phyloP scores from a whole-genome alignment of 257 asterid genomes.

The Primulina eburnea region DNA sequence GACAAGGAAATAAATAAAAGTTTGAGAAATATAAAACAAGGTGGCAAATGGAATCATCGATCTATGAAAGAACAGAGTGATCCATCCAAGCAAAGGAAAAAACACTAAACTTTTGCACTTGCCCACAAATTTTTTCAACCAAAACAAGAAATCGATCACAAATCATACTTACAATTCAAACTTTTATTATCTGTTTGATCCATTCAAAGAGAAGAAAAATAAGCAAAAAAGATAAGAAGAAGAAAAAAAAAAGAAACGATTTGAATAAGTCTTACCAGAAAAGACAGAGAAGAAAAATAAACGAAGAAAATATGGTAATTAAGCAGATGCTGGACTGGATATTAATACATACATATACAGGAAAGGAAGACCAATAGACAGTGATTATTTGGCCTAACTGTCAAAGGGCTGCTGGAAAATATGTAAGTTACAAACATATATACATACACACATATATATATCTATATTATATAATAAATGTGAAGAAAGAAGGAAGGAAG shows the following conservation, averaged over 20 bases:
- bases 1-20: not conserved
- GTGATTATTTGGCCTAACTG: constrained; percentile 21
- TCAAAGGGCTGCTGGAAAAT: constrained; percentile 32
- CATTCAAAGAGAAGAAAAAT: not conserved
- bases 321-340: constrained; percentile 4
- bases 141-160: not conserved
- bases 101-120: constrained; percentile 15
- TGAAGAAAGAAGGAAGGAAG: not conserved
- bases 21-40: not conserved
- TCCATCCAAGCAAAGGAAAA: not conserved
- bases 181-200: not conserved
- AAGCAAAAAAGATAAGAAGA: not conserved
- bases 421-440: not conserved
- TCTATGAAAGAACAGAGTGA: constrained; percentile 11
- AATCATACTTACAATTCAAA: constrained; percentile 5
- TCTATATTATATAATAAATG: not conserved
- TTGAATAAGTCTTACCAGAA: not conserved
- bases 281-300: constrained; percentile 1
- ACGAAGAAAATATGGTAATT: constrained; percentile 18
- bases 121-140: not conserved
- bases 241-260: not conserved
- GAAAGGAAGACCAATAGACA: constrained; percentile 20
- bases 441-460: not conserved
- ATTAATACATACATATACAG: not conserved
- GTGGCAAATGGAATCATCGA: constrained; percentile 13